These are phyloP conservation scores for Letharia columbiana DNA, from an alignment of 495 filamentous ascomycete species.

Conservation along the genomic window DNA sequence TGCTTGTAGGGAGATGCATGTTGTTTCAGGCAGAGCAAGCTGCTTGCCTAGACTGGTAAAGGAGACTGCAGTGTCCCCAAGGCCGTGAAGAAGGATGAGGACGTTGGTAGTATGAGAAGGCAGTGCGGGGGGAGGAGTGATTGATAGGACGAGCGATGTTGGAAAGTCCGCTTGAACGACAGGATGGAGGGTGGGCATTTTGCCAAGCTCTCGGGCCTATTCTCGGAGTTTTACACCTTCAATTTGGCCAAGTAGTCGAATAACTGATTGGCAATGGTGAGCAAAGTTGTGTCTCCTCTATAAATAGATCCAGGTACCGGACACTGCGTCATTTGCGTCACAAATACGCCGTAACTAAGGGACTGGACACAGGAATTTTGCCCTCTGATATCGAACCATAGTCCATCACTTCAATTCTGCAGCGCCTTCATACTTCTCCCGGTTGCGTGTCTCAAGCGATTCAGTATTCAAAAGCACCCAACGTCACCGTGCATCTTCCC, in stretches of 20 bases:
- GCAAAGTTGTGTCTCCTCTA: background rate
- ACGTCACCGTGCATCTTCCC: background rate
- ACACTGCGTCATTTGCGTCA: slow-evolving; percentile 6
- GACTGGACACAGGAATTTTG: background rate
- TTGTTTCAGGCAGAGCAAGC: slow-evolving; percentile 73
- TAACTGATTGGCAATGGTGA: too few relatives aligned
- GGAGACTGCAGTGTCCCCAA: slow-evolving; percentile 65
- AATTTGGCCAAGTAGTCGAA: background rate
- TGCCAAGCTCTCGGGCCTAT: background rate
- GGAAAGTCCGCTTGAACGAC: slow-evolving; percentile 43
- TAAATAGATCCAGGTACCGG: slow-evolving; percentile 9
- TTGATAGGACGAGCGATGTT: slow-evolving; percentile 35
- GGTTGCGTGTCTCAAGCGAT: background rate
- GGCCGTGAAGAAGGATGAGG: slow-evolving; percentile 82
- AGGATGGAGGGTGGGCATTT: slow-evolving; percentile 36
- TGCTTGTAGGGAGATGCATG: slow-evolving; percentile 65
- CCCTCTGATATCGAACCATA: background rate
- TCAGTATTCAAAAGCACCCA: background rate
- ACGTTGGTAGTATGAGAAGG: slow-evolving; percentile 45
- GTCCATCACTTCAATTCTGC: background rate
- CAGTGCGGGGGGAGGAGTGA: slow-evolving; percentile 35
- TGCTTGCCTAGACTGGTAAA: slow-evolving; percentile 67
- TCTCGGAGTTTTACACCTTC: background rate
- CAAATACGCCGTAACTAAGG: background rate
- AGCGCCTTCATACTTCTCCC: too few relatives aligned